Evolutionary conservation across 1,284 basidiomycete species (phyloP), one percentile per base, ranked within the genome.

Genomic region (Moesziomyces globuligerus): DNA sequence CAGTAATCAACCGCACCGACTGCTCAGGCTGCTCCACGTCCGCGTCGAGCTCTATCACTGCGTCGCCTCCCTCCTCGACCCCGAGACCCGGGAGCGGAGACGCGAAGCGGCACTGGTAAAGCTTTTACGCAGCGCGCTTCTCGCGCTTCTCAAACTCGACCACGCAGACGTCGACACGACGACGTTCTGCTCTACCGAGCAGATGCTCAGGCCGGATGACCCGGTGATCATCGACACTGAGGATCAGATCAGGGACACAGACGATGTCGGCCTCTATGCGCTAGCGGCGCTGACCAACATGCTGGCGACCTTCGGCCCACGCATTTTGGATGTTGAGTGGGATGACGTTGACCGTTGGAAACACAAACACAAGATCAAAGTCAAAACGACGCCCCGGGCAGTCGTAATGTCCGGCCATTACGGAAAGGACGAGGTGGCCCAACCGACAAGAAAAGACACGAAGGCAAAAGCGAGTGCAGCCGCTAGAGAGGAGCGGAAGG

Each of bases 31-130:
- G 2, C 39, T 48, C 5, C 32, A 26, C n/a, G 42, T 55, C 5
- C 53, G 53, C n/a, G 32, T 28, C 24, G 45, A 55, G 18, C 24
- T 55, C 18, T 55, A 48, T 25, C 23, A 26, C 24, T 55, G 39
- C 24, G 42, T 29, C 1, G 36, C 43, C 18, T 23, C 15, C 5
- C 11, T 53, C 7, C 4, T 46, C 37, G 43, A 23, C 21, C 5
- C 17, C 11, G 21, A 34, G 25, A 34, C 24, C 15, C 21, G 34
- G 23, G 20, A 24, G 2, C 39, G 18, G 38, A 48, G 13, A 20
- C 47, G 25, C 13, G 21, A 18, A 6, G 9, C 46, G 13, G 18
- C 13, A 7, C 39, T 55, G 13, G 46, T 48, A 24, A 48, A 48
- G n/a, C 18, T 17, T 11, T 13, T 24, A 3, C 45, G 53, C 5